Base-by-base conservation (phyloP, 2,329 filamentous ascomycete genomes). In the Coniochaeta ligniaria region DNA sequence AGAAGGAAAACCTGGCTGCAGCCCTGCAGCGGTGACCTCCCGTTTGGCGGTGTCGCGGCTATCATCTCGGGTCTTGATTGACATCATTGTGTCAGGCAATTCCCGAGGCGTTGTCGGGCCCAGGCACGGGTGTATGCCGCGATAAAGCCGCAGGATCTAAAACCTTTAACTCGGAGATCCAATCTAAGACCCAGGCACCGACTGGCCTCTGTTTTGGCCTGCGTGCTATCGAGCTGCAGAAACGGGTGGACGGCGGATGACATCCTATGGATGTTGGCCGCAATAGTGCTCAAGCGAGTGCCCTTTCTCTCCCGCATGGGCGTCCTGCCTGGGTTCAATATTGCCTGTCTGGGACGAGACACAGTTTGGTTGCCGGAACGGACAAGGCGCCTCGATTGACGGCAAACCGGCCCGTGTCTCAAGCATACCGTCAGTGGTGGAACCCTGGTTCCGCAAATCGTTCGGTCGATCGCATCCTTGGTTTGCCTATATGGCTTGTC, bases 81-180 rank as follows among this genome's bases (percentile, higher is more conserved):
- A 65, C 68, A 67, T 64, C 58, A 68, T 66, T 66, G 65, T 65
- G 64, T 66, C 62, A 64, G 62, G 57, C 62, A 66, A 63, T 68
- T 65, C 65, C 65, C 62, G 64, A 65, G 58, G 22, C 14, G 62
- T 58, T 59, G 47, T 24, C 63, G 58, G 58, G 63, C 64, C 63
- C 61, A 63, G 65, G 63, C 66, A 67, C 63, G 58, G 66, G 65
- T 64, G 66, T 67, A 63, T 65, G 59, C 64, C 64, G 60, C 63
- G 64, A 63, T 61, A 61, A 61, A 63, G 59, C 63, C 63, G 63
- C 63, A 60, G 63, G 62, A 63, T 55, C 60, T 61, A 59, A 59
- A 58, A 47, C 61, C 64, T 63, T 60, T 63, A 35, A 62, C 58
- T 59, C 63, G 64, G 60, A 67, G 61, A 68, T 66, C 63, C 64